Base-by-base conservation (phyloP, 306 rosid genomes). In the Urtica urens region DNA sequence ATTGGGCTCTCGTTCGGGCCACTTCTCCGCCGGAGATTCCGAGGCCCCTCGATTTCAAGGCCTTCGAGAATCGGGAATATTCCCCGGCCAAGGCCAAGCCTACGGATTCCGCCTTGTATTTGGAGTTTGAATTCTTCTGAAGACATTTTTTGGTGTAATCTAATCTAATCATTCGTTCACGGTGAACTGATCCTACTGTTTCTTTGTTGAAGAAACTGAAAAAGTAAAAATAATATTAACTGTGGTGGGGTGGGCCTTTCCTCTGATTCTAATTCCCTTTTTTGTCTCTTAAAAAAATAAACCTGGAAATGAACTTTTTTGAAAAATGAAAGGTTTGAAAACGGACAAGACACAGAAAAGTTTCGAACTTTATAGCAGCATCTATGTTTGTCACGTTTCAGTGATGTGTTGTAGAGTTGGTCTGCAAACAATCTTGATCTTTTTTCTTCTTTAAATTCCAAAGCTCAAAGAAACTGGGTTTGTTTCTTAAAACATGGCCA, bases 91-190 rank as follows among this genome's bases (percentile, higher is more conserved):
- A n/a, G n/a, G n/a, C n/a, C n/a, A n/a, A n/a, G n/a, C n/a, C n/a
- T n/a, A n/a, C n/a, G n/a, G n/a, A n/a, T n/a, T 73, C 80, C 10
- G 69, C 72, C 69, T 71, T 76, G 26, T 77, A 73, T 62, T 72
- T 77, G 51, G 83, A 77, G 51, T 77, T 77, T 42, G 83, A 77
- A 46, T 77, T 77, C 50, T 77, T 77, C 66, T 77, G 60, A 57
- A 55, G 40, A 65, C 18, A n/a, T n/a, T 10, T 45, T 22, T 39
- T 39, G 58, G 35, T 10, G 38, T 26, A 51, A 31, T 17, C 46
- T 18, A 24, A 46, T 55, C 33, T 57, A 47, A 51, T 49, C 27
- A 20, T 59, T 29, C 47, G 27, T 49, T 74, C 67, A 62, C 60
- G n/a, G n/a, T n/a, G n/a, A n/a, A n/a, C n/a, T n/a, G n/a, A 28